Conservation (phyloP, 2,329 filamentous ascomycete species). For the Daldinia eschscholtzii region DNA sequence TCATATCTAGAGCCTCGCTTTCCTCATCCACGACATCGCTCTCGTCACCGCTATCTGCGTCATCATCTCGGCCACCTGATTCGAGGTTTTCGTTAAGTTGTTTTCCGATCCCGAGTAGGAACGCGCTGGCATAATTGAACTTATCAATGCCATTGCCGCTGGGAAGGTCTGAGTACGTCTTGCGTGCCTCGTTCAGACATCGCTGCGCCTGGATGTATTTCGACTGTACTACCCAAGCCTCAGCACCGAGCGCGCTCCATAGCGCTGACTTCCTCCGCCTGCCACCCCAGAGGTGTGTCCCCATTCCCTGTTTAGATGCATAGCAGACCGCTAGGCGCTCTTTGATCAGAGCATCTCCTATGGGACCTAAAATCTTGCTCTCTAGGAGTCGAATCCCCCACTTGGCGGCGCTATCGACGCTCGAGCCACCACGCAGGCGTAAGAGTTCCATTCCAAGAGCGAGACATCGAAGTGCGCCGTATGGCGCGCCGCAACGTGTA, state of each 20-base stretch:
- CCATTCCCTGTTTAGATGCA: slow-evolving; percentile 76
- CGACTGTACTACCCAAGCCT: slow-evolving; percentile 83
- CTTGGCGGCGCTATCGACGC: slow-evolving; percentile 85
- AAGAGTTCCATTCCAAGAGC: slow-evolving; percentile 84
- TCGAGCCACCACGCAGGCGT: slow-evolving; percentile 81
- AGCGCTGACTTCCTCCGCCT: slow-evolving; percentile 87
- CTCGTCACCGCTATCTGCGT: slow-evolving; percentile 44
- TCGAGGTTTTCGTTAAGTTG: slow-evolving; percentile 63
- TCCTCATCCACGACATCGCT: slow-evolving; percentile 62
- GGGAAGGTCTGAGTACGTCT: slow-evolving; percentile 65
- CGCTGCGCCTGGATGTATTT: slow-evolving; percentile 83
- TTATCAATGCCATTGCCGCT: slow-evolving; percentile 64
- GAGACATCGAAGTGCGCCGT: slow-evolving; percentile 83
- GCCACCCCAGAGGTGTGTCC: slow-evolving; percentile 75
- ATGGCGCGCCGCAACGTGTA: slow-evolving; percentile 82
- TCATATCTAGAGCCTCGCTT: slow-evolving; percentile 68
- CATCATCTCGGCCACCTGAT: slow-evolving; percentile 49
- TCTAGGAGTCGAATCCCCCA: slow-evolving; percentile 89
- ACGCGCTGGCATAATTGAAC: slow-evolving; percentile 65
- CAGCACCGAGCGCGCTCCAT: slow-evolving; percentile 86
- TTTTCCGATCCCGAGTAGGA: slow-evolving; percentile 65
- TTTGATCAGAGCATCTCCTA: slow-evolving; percentile 85
- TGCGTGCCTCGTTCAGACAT: slow-evolving; percentile 77
- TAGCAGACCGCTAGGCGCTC: slow-evolving; percentile 91
- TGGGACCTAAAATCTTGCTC: slow-evolving; percentile 76